Conservation (phyloP, 2,329 filamentous ascomycete genomes). For the Pseudogymnoascus sp. region DNA sequence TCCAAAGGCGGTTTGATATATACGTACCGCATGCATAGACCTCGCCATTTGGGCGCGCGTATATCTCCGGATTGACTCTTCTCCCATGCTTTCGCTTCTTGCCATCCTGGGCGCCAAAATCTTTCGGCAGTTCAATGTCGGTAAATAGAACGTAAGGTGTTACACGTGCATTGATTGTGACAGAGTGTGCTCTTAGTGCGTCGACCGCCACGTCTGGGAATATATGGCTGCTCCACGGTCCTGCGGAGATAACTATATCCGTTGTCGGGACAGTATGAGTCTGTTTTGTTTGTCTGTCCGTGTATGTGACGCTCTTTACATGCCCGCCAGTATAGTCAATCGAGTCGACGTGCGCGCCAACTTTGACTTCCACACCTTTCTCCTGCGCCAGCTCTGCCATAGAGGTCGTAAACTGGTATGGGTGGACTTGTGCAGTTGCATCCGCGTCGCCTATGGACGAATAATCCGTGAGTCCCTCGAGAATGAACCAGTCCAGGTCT, state of each 20-base stretch:
- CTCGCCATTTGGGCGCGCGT: conserved; percentile 76
- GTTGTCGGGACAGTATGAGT: conserved; percentile 42
- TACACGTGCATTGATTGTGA: conserved; percentile 53
- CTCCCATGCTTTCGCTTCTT: conserved; percentile 44
- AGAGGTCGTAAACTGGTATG: conserved; percentile 74
- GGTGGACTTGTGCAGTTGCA: conserved; percentile 69
- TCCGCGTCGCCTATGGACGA: conserved; percentile 72
- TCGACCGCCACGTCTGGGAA: conserved; percentile 48
- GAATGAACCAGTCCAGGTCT: conserved; percentile 75
- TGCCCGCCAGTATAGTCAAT: conserved; percentile 38
- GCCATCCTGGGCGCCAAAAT: conserved; percentile 32
- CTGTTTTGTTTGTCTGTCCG: conserved; percentile 36
- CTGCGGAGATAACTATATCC: conserved; percentile 28
- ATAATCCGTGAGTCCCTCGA: conserved; percentile 58
- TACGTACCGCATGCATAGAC: conserved; percentile 70
- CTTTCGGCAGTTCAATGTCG: conserved; percentile 60
- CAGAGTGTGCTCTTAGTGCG: conserved; percentile 52
- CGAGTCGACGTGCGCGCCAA: conserved; percentile 34
- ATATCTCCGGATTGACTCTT: conserved; percentile 78
- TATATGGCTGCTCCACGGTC: conserved; percentile 52
- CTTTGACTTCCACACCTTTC: conserved; percentile 53
- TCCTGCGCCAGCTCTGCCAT: conserved; percentile 69
- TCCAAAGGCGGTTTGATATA: background rate
- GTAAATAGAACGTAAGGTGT: conserved; percentile 75
- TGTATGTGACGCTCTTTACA: conserved; percentile 48